Evolutionary conservation across 208 protist species (phyloP), one percentile per base, ranked within the genome.

Genomic region (Leishmania tarentolae): DNA sequence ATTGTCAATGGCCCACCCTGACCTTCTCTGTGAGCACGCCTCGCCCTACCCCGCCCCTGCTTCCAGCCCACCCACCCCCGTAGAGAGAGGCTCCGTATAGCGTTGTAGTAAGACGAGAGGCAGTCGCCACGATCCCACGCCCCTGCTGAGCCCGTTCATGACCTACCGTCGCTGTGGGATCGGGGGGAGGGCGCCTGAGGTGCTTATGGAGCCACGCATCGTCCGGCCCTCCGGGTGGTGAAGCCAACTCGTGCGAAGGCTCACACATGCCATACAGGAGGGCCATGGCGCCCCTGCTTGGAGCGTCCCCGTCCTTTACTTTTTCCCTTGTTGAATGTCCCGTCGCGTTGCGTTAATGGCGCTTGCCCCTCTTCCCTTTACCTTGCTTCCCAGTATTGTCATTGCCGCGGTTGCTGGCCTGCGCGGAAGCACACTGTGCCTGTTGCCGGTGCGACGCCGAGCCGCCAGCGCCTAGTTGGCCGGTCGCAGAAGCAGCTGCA

Each of bases 341-440:
- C n/a, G 21, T 24, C 72, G 7, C 44, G 50, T 21, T 53, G 1
- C 47, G 8, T 35, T 24, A 69, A 37, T 52, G 50, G n/a, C 50
- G 42, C 24, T 79, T 86, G 0, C 81, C 85, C 57, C 91, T 90
- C 73, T 79, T 90, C 0, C 86, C 86, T 1, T 63, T 85, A 42
- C 75, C 75, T 0, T 56, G 59, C 15, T 44, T 42, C 61, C 80
- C 83, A 24, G 46, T 35, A 65, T 61, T 85, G 83, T 46, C 85
- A 77, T 47, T 79, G 76, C 52, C 75, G 66, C 50, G 83, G 47
- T 40, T 83, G 82, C 57, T 79, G 76, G 50, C 35, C 66, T 61
- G 53, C 28, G 52, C 63, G 75, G 40, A 40, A 5, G 40, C 37
- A 28, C 6, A 2, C 37, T 46, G 65, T 6, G 35, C 21, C 37